Conservation (phyloP, 1,139 yeast species). For the Saccharomyces hybrid region DNA sequence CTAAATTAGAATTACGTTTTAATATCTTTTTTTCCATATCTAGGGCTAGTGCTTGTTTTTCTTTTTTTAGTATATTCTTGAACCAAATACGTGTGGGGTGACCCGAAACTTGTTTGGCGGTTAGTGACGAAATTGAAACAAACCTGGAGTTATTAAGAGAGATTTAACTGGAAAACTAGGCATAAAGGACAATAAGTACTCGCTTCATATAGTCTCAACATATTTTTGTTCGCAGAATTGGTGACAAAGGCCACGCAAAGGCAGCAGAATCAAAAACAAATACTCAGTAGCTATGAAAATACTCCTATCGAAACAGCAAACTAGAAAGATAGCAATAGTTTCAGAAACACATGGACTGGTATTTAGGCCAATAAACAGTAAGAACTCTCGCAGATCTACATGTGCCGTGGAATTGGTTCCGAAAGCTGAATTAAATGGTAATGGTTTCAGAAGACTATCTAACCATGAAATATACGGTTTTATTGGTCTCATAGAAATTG, state of each 20-base stretch:
- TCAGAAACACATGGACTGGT: slow-evolving; percentile 28
- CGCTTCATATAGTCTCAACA: not conserved
- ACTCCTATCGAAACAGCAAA: slow-evolving; percentile 22
- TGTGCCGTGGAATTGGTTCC: slow-evolving; percentile 30
- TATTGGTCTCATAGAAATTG: slow-evolving; percentile 71
- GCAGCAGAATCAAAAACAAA: not conserved
- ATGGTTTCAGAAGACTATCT: slow-evolving; percentile 41
- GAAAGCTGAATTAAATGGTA: slow-evolving; percentile 18
- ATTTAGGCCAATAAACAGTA: slow-evolving; percentile 21
- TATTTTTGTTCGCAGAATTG: not conserved
- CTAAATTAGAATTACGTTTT: not conserved
- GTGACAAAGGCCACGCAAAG: not conserved
- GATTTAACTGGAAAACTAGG: not conserved
- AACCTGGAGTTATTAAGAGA: not conserved
- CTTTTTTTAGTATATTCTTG: not conserved
- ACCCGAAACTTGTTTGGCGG: not conserved
- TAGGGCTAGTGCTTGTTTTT: not conserved
- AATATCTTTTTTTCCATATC: not conserved
- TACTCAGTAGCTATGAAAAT: slow-evolving; percentile 19
- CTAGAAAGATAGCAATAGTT: slow-evolving; percentile 27
- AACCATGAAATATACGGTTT: slow-evolving; percentile 66
- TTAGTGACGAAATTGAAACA: slow-evolving; percentile 1
- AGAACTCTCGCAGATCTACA: slow-evolving; percentile 16
- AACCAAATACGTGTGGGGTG: not conserved
- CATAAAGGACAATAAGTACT: not conserved